Evolutionary conservation across 768 basidiomycete species (phyloP), one percentile per base, ranked within the genome.

Genomic region (Pleurotus djamor): DNA sequence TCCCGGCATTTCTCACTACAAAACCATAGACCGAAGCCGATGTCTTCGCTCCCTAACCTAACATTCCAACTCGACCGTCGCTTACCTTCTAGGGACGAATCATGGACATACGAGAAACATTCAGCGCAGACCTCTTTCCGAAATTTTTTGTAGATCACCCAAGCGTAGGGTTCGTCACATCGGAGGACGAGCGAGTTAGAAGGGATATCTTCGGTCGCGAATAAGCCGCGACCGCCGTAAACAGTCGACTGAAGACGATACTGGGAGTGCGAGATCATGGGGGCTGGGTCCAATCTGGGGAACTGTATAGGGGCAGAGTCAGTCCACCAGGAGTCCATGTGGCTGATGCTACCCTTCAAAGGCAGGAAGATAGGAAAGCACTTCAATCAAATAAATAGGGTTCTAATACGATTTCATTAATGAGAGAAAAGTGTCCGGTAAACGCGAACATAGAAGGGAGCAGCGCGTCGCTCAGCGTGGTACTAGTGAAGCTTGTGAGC

Each of bases 51-150:
- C 37, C 38, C 50, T 58, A 17, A 68, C 58, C 72, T 75, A 63
- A 79, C 64, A 43, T 66, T 76, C 85, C 85, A 86, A 32, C 74
- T 70, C 74, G 75, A 34, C 77, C 74, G 54, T 17, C 41, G 37
- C 17, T n/a, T 14, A 17, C 41, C 37, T 32, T 17, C 37, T 9
- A 17, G n/a, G 32, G 74, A 72, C 54, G 84, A 82, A 63, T 81
- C 81, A 28, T 83, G 38, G 13, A 50, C 77, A 65, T 88, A 88
- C 41, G 79, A 76, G 66, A 86, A 88, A 69, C 88, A 89, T 66
- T 81, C 73, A 8, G 79, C 82, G 63, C 87, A 89, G 49, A 87
- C 85, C 67, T 88, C 87, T 67, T 83, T 85, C 43, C 85, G 78
- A 63, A 87, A 89, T 61, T 81, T 80, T 65, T 79, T 83, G 68